These are phyloP conservation scores for Thermomucor indicae-seudaticae DNA, from an alignment of 371 early-diverging fungal species.

Conservation along the genomic window DNA sequence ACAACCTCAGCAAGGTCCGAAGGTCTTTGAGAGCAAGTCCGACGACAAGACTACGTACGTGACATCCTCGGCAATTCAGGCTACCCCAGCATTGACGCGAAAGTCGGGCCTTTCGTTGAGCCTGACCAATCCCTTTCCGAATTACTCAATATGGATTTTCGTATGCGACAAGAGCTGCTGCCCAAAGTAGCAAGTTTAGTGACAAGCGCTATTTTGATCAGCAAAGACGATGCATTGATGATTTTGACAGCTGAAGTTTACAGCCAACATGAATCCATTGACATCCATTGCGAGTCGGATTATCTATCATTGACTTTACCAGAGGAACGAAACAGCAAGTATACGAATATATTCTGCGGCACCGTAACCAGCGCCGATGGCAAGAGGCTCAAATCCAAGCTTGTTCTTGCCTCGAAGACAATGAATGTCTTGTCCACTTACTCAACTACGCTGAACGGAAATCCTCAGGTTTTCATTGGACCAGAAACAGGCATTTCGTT, in stretches of 20 bases:
- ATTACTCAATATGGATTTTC: constrained; percentile 1
- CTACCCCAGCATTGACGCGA: background rate
- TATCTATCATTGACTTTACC: background rate
- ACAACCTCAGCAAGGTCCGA: background rate
- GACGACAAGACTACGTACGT: background rate
- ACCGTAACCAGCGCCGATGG: background rate
- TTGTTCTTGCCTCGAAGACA: background rate
- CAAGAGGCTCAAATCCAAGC: background rate
- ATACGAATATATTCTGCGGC: no score
- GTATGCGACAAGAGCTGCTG: background rate
- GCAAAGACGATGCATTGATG: background rate
- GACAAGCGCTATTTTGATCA: background rate
- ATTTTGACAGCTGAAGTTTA: background rate
- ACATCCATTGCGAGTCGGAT: constrained; percentile 1
- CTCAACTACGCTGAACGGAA: background rate
- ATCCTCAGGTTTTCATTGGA: background rate
- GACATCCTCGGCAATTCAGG: background rate
- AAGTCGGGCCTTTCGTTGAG: background rate
- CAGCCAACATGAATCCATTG: background rate
- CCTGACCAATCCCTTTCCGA: background rate
- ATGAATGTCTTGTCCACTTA: constrained; percentile 1
- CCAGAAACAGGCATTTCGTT: constrained; percentile 5
- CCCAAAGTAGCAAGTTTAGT: background rate
- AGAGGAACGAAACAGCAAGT: background rate
- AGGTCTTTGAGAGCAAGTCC: background rate